A percentile compares a stretch with the other conserved stretches of the same genome.
phyloP scores from a whole-genome alignment of 2,329 filamentous ascomycete genomes.

The Nectriaceae sp. region DNA sequence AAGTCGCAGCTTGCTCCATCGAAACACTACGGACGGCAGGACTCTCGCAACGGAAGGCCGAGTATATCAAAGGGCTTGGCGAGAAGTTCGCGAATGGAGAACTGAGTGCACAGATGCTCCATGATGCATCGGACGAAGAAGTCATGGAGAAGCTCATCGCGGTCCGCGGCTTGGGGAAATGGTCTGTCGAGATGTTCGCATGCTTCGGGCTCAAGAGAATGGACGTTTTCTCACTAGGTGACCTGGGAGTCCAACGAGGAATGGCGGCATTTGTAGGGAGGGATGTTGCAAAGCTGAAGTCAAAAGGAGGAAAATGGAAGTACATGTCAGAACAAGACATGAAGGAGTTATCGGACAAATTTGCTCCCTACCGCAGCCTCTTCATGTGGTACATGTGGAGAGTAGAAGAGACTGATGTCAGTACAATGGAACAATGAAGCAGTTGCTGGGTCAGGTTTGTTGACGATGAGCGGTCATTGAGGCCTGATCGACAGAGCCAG shows the following conservation, averaged over 20 bases:
- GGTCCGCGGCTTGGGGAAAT: conserved; percentile 82
- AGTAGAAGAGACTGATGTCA: conserved; percentile 76
- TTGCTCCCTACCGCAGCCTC: conserved; percentile 83
- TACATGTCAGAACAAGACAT: conserved; percentile 97
- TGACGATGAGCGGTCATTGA: too few relatives aligned
- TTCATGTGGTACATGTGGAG: conserved; percentile 99
- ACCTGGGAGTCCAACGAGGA: conserved; percentile 90
- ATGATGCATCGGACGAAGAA: conserved; percentile 81
- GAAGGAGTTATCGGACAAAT: conserved; percentile 76
- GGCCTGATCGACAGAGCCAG: too few relatives aligned
- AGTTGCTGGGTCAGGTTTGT: conserved; percentile 19
- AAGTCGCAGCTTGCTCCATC: conserved; percentile 67
- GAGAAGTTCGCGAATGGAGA: conserved; percentile 77
- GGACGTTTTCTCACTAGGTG: conserved; percentile 91
- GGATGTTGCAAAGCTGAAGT: conserved; percentile 82
- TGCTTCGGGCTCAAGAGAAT: conserved; percentile 92
- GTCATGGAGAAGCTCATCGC: conserved; percentile 80
- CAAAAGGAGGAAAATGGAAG: conserved; percentile 87
- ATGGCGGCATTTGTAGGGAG: conserved; percentile 86
- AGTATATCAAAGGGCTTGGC: conserved; percentile 87
- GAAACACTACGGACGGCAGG: conserved; percentile 78
- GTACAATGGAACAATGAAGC: conserved; percentile 49
- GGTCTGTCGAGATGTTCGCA: conserved; percentile 98
- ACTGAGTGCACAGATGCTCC: conserved; percentile 73
- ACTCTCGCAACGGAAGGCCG: conserved; percentile 90